Conservation (phyloP, 495 filamentous ascomycete species). For the Pyrenopolyporus hunteri region DNA sequence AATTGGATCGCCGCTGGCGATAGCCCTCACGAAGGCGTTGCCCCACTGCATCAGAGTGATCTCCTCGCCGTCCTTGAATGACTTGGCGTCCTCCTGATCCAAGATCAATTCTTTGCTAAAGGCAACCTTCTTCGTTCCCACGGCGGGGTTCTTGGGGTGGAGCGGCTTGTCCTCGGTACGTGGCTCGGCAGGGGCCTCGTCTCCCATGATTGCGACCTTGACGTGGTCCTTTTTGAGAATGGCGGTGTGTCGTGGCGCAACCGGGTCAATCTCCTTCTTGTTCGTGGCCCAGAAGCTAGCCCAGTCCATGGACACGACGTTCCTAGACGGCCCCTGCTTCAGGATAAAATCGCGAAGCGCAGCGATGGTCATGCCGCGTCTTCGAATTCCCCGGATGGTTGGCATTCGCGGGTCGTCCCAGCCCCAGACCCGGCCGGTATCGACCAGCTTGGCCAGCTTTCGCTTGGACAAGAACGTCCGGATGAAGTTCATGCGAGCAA, state of each 20-base stretch:
- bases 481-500: conserved; percentile 95
- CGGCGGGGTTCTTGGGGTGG: conserved; percentile 83
- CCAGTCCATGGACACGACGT: conserved; percentile 92
- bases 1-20: conserved; percentile 61
- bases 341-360: conserved; percentile 91
- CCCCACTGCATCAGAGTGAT: conserved; percentile 97
- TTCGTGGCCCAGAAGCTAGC: conserved; percentile 90
- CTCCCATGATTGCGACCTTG: conserved; percentile 68
- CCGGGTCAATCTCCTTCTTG: conserved; percentile 93
- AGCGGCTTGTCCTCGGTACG: conserved; percentile 77
- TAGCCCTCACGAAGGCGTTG: conserved; percentile 78
- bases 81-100: conserved; percentile 84
- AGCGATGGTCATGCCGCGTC: conserved; percentile 89
- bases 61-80: conserved; percentile 84
- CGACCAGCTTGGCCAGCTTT: conserved; percentile 92
- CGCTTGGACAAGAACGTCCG: conserved; percentile 90
- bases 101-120: conserved; percentile 74
- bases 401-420: conserved; percentile 98
- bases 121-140: conserved; percentile 84
- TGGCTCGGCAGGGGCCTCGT: conserved; percentile 64
- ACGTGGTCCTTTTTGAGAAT: conserved; percentile 71
- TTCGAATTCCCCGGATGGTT: conserved; percentile 84
- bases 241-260: conserved; percentile 84
- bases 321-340: conserved; percentile 87
- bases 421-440: conserved; percentile 82